These are phyloP conservation scores for Penicillium sp. DNA, from an alignment of 2,329 filamentous ascomycete genomes.

Conservation along the genomic window DNA sequence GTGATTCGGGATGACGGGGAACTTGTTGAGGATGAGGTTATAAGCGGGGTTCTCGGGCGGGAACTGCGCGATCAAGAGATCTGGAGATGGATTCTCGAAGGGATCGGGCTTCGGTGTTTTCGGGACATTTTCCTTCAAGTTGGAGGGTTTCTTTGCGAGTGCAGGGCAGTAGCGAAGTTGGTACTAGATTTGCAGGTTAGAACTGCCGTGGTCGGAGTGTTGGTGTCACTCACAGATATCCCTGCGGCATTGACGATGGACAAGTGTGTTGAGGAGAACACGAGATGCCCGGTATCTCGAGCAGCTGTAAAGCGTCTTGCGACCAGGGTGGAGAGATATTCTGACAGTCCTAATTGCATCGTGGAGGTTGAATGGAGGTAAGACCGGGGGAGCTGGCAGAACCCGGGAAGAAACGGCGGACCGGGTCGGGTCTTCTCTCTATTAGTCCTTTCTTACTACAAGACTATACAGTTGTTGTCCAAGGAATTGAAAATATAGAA, in stretches of 20 bases:
- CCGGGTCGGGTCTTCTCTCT: background rate
- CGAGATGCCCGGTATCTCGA: constrained; percentile 30
- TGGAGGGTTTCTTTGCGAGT: constrained; percentile 38
- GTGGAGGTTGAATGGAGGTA: constrained; percentile 6
- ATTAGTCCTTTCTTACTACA: background rate
- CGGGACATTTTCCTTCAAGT: constrained; percentile 17
- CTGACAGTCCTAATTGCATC: constrained; percentile 33
- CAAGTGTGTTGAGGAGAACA: constrained; percentile 36
- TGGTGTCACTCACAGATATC: constrained; percentile 26
- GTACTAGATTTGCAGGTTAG: constrained; percentile 27
- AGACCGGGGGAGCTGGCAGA: constrained; percentile 2
- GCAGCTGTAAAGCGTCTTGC: constrained; percentile 29
- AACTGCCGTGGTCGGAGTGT: background rate
- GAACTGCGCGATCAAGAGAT: constrained; percentile 37
- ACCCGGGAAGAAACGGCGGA: background rate
- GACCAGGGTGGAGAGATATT: constrained; percentile 32
- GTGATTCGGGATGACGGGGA: constrained; percentile 42
- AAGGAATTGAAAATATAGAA: background rate
- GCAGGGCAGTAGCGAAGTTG: constrained; percentile 44
- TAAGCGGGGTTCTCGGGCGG: constrained; percentile 31
- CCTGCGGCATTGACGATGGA: constrained; percentile 29
- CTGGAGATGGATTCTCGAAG: constrained; percentile 37
- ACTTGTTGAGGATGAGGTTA: constrained; percentile 42
- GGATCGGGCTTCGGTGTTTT: constrained; percentile 34
- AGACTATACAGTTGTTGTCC: background rate